Evolutionary conservation across 2,329 filamentous ascomycete species (phyloP), one percentile per base, ranked within the genome.

Genomic region (Colletotrichum musicola): DNA sequence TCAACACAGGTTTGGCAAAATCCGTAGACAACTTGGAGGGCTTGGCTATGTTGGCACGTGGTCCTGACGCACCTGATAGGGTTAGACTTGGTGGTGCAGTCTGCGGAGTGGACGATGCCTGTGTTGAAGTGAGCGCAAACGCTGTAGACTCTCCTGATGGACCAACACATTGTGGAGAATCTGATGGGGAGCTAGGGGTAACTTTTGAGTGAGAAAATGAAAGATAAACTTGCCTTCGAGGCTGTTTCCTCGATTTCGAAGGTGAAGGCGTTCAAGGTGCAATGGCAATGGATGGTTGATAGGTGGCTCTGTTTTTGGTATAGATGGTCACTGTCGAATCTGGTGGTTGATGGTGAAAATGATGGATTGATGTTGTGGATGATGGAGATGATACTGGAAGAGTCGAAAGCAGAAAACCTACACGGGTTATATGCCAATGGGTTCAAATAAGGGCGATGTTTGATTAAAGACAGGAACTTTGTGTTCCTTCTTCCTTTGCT

Each of bases 1-100:
- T 16, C 53, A 40, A 47, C 25, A 40, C 69, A 71, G 10, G 30
- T 16, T 6, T 46, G 14, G 18, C 69, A 71, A 40, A 64, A 71
- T 20, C 66, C 61, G 35, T 56, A 42, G 30, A 49, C 18, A 4
- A 55, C 25, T 10, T 38, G 47, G 5, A 68, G 44, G 18, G 49
- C 47, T 7, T 62, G 38, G 5, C 62, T 44, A 16, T 68, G 66
- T 12, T 60, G 55, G 55, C 66, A 68, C 18, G 42, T 40, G 44
- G 55, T 42, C 13, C n/a, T 30, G 18, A 55, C 16, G 25, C 66
- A 20, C n/a, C 16, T 25, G 54, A 13, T 9, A 44, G 4, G 13
- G 22, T n/a, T 44, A 12, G 35, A 18, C 42, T 22, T 44, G n/a
- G 18, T 51, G 49, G 22, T 13, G 40, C 40, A 42, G 14, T n/a